phyloP scores from a whole-genome alignment of 192 early-diverging fungal genomes.

The Gonapodya sp. region DNA sequence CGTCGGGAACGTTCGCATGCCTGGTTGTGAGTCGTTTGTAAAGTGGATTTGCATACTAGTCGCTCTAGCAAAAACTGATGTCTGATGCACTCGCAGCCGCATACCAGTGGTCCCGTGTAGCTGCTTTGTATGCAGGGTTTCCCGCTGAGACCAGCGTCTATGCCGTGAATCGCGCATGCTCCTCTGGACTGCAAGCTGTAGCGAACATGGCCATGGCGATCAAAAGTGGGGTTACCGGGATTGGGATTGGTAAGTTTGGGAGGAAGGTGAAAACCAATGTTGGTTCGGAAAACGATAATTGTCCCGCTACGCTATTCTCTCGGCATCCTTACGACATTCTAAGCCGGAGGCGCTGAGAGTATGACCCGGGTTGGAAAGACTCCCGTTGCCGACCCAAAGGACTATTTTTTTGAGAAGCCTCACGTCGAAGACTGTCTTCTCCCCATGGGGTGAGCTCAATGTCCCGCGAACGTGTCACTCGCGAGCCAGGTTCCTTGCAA shows the following conservation, averaged over 20 bases:
- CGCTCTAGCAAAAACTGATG: no score
- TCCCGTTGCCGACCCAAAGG: constrained; percentile 61
- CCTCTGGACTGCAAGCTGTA: constrained; percentile 81
- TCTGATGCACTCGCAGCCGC: no score
- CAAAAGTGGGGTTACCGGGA: constrained; percentile 76
- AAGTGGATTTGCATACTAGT: constrained; percentile 70
- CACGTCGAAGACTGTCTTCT: constrained; percentile 70
- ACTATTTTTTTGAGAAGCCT: constrained; percentile 65
- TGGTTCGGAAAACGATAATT: constrained; percentile 69
- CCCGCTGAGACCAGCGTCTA: constrained; percentile 69
- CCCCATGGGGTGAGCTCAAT: constrained; percentile 58
- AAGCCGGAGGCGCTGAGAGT: not conserved
- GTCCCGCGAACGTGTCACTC: not conserved
- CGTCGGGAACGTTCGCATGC: constrained; percentile 71
- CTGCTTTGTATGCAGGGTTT: constrained; percentile 72
- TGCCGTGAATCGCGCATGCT: constrained; percentile 91
- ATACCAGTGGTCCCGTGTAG: not conserved
- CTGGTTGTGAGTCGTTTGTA: not conserved
- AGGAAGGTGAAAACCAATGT: no score
- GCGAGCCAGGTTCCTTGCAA: not conserved
- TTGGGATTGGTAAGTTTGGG: constrained; percentile 76
- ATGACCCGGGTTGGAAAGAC: constrained; percentile 61
- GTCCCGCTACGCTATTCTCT: no score
- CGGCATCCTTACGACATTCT: not conserved
- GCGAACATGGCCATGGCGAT: constrained; percentile 73